Percentiles rank a stretch among this genome's conserved stretches.
These are phyloP conservation scores for Castanea mollissima DNA, from an alignment of 306 rosid genomes.

Conservation along the genomic window DNA sequence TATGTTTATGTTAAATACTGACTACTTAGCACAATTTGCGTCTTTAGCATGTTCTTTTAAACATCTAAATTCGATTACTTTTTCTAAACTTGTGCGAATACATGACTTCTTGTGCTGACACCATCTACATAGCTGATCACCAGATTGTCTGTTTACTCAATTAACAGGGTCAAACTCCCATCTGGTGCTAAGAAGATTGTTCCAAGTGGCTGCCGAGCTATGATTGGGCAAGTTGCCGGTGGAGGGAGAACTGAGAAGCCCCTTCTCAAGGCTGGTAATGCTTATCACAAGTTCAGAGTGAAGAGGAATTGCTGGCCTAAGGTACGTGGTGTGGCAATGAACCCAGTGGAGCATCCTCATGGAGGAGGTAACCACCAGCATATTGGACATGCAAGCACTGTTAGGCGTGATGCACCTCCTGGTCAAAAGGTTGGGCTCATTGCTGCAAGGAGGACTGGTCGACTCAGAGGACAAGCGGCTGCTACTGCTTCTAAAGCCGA, in stretches of 20 bases:
- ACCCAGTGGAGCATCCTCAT: slow-evolving; percentile 55
- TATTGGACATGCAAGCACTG: slow-evolving; percentile 48
- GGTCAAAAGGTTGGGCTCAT: slow-evolving; percentile 52
- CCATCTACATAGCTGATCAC: background rate
- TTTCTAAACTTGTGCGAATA: too few relatives aligned
- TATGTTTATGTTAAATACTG: too few relatives aligned
- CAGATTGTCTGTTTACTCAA: background rate
- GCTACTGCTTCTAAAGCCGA: slow-evolving; percentile 41
- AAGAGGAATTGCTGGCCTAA: slow-evolving; percentile 53
- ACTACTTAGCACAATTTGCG: too few relatives aligned
- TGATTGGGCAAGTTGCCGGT: slow-evolving; percentile 50
- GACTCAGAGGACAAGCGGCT: slow-evolving; percentile 48
- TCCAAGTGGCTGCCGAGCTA: slow-evolving; percentile 46
- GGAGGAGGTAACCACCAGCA: slow-evolving; percentile 55
- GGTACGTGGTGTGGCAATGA: slow-evolving; percentile 57
- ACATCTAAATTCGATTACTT: too few relatives aligned
- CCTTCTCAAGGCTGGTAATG: slow-evolving; percentile 47
- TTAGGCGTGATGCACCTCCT: slow-evolving; percentile 49
- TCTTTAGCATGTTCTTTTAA: too few relatives aligned
- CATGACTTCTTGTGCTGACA: too few relatives aligned
- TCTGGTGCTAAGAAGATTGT: slow-evolving; percentile 46
- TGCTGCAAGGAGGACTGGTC: slow-evolving; percentile 51
- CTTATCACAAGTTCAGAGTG: slow-evolving; percentile 48
- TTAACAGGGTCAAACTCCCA: slow-evolving; percentile 40
- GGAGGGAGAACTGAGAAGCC: slow-evolving; percentile 53